Percentiles rank a stretch among this genome's conserved stretches.
These are phyloP conservation scores for Hondaea fermentalgiana DNA, from an alignment of 108 stramenopile genomes.

Conservation along the genomic window DNA sequence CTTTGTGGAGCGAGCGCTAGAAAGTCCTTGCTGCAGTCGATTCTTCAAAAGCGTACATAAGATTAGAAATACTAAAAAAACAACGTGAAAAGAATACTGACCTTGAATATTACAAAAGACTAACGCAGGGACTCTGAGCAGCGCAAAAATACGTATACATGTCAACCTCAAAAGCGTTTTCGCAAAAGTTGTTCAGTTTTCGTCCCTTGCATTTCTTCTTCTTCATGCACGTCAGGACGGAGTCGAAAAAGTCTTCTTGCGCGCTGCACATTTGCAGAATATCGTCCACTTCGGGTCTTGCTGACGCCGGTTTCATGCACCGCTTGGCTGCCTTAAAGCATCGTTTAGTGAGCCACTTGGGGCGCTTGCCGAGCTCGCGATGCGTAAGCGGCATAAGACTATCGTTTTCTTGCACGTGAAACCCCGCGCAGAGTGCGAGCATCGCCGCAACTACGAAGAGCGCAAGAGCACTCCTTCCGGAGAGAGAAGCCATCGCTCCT, in stretches of 20 bases:
- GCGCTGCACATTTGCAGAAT: neutral
- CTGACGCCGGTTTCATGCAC: neutral
- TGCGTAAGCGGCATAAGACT: too few species aligned
- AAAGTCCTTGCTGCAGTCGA: too few species aligned
- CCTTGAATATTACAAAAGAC: neutral
- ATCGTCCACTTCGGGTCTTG: neutral
- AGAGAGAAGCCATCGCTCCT: too few species aligned
- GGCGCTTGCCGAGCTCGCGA: neutral
- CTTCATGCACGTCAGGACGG: neutral
- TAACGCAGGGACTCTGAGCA: neutral
- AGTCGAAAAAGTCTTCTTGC: neutral
- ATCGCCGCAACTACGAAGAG: neutral
- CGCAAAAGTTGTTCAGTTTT: neutral
- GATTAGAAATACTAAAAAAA: too few species aligned
- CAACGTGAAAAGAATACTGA: too few species aligned
- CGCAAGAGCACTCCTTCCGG: neutral
- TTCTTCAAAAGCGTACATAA: too few species aligned
- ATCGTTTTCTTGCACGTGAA: too few species aligned
- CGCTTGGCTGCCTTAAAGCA: neutral
- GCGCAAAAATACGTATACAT: neutral
- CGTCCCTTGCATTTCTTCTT: neutral
- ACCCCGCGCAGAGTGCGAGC: too few species aligned
- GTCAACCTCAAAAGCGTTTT: neutral
- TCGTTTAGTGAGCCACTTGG: neutral
- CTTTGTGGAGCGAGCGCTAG: too few species aligned